phyloP scores from a whole-genome alignment of 495 filamentous ascomycete genomes.

The Pyronema domesticum region DNA sequence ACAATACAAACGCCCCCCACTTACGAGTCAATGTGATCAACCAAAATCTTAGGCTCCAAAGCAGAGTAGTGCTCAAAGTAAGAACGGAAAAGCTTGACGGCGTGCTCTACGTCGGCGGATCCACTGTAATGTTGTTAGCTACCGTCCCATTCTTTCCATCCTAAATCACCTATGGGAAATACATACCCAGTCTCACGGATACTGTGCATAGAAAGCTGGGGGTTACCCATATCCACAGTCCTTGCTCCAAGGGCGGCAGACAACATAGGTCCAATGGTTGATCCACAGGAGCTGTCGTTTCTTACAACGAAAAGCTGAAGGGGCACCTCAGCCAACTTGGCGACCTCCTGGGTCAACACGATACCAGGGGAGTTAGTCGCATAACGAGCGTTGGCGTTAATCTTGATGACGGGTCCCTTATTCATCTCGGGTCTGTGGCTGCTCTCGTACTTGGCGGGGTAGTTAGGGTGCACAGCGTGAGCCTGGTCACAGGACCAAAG shows the following conservation, averaged over 20 bases:
- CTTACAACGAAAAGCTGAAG: slow-evolving; percentile 90
- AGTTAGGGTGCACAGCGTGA: slow-evolving; percentile 88
- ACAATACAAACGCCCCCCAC: too few species aligned
- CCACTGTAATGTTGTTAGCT: slow-evolving; percentile 16
- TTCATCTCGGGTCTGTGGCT: slow-evolving; percentile 90
- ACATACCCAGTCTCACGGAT: slow-evolving; percentile 65
- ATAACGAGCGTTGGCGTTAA: slow-evolving; percentile 95
- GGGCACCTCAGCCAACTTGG: slow-evolving; percentile 54
- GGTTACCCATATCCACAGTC: slow-evolving; percentile 84
- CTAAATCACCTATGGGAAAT: background rate
- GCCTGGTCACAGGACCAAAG: slow-evolving; percentile 96
- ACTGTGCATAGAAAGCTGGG: slow-evolving; percentile 94
- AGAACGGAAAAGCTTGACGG: slow-evolving; percentile 66
- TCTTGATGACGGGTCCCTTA: slow-evolving; percentile 85
- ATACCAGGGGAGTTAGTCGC: slow-evolving; percentile 92
- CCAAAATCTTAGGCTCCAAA: slow-evolving; percentile 60
- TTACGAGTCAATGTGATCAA: slow-evolving; percentile 33
- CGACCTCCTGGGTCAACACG: slow-evolving; percentile 74
- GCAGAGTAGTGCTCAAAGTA: slow-evolving; percentile 73
- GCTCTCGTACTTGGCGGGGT: slow-evolving; percentile 72
- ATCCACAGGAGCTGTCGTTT: slow-evolving; percentile 85
- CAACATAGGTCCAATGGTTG: slow-evolving; percentile 93
- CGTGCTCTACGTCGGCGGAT: slow-evolving; percentile 63
- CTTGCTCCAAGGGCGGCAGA: slow-evolving; percentile 65
- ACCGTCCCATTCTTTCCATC: background rate